phyloP scores from a whole-genome alignment of 495 filamentous ascomycete species.

The Penicillium longicatenatum region DNA sequence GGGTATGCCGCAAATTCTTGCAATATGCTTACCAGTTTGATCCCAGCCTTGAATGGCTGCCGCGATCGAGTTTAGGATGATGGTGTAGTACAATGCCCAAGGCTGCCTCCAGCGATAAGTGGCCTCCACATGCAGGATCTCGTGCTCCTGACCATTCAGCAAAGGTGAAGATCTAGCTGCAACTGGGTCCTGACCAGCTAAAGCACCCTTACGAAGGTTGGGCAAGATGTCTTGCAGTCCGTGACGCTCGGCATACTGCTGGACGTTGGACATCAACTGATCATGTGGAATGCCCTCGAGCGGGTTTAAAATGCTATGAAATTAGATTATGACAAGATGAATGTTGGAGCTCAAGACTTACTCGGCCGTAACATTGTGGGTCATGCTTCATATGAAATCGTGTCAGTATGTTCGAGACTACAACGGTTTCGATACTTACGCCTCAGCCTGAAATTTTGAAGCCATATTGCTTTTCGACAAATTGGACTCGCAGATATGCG shows the following conservation, averaged over 20 bases:
- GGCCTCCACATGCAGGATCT: slow-evolving; percentile 55
- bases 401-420: neutral
- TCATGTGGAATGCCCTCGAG: slow-evolving; percentile 55
- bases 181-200: slow-evolving; percentile 63
- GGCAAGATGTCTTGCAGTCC: slow-evolving; percentile 51
- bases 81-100: slow-evolving; percentile 61
- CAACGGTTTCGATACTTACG: neutral
- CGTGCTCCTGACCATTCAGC: slow-evolving; percentile 56
- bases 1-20: neutral
- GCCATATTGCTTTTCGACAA: neutral
- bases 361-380: slow-evolving; percentile 21
- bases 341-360: slow-evolving; percentile 7
- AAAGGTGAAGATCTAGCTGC: slow-evolving; percentile 55
- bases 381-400: slow-evolving; percentile 15
- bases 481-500: neutral
- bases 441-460: neutral
- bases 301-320: slow-evolving; percentile 56
- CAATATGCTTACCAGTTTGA: slow-evolving; percentile 49
- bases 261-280: slow-evolving; percentile 56
- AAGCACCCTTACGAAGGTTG: slow-evolving; percentile 60
- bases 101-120: slow-evolving; percentile 68
- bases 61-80: slow-evolving; percentile 70
- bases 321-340: neutral
- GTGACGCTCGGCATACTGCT: slow-evolving; percentile 54
- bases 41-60: slow-evolving; percentile 70